phyloP scores from a whole-genome alignment of 2,329 filamentous ascomycete genomes.

The Claviceps sp. region DNA sequence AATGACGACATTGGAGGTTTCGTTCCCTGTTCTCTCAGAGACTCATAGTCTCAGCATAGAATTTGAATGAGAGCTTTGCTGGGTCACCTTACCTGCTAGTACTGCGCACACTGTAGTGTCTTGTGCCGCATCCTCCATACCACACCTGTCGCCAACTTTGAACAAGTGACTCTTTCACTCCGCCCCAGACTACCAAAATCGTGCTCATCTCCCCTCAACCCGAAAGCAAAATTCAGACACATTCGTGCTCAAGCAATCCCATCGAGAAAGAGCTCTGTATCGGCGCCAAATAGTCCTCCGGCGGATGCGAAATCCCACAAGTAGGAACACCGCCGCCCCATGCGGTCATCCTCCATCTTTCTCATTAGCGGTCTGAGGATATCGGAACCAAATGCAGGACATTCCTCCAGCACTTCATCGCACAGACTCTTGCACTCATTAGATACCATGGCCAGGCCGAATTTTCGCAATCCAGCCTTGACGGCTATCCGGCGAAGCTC shows the following conservation, averaged over 20 bases:
- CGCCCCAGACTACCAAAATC: too few relatives aligned
- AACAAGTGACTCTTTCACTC: too few relatives aligned
- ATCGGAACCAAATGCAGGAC: neutral
- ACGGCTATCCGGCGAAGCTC: neutral
- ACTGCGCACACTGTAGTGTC: too few relatives aligned
- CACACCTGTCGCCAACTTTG: too few relatives aligned
- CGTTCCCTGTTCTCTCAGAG: too few relatives aligned
- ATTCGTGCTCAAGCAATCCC: neutral
- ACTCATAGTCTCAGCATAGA: too few relatives aligned
- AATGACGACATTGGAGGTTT: too few relatives aligned
- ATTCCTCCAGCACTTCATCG: neutral
- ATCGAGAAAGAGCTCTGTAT: neutral
- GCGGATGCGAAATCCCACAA: neutral
- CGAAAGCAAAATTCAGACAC: neutral
- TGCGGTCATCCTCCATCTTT: neutral
- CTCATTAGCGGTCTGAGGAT: constrained; percentile 1
- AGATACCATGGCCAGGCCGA: neutral
- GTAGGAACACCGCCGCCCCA: neutral
- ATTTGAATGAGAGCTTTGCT: too few relatives aligned
- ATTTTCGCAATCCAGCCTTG: neutral
- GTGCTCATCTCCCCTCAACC: too few relatives aligned
- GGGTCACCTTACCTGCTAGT: too few relatives aligned
- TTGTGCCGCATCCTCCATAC: too few relatives aligned
- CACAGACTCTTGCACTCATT: neutral
- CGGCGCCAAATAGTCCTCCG: neutral